Conservation (phyloP, 768 basidiomycete species). For the Baorangia bicolor region DNA sequence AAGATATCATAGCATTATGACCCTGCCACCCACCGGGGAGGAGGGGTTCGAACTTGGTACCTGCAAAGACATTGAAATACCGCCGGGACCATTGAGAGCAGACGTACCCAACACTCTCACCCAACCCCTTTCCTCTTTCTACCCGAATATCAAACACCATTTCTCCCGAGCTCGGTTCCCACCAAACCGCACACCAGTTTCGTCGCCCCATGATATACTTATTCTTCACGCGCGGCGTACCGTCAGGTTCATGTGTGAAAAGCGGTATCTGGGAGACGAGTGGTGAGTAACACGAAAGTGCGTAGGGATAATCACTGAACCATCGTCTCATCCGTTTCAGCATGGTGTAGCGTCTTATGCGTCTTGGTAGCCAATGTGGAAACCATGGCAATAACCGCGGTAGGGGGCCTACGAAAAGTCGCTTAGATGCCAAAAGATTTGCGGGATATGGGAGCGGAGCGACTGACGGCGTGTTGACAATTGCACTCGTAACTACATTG, state of each 20-base stretch:
- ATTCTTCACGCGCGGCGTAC: constrained; percentile 61
- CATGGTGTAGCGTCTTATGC: constrained; percentile 83
- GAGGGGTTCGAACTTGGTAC: constrained; percentile 44
- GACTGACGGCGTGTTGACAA: constrained; percentile 92
- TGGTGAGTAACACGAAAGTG: background rate
- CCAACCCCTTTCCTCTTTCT: constrained; percentile 80
- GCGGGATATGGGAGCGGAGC: background rate
- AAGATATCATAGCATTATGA: constrained; percentile 3
- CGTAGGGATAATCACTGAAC: constrained; percentile 35
- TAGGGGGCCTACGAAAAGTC: constrained; percentile 48
- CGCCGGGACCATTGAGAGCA: background rate
- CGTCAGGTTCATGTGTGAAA: constrained; percentile 76
- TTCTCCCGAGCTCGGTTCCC: constrained; percentile 57
- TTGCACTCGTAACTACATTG: constrained; percentile 86
- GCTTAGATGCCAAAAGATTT: background rate
- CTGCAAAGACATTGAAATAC: constrained; percentile 27
- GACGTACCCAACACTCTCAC: constrained; percentile 75
- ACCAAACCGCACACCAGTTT: constrained; percentile 80
- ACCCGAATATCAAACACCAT: constrained; percentile 82
- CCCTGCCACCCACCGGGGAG: constrained; percentile 39
- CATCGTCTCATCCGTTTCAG: constrained; percentile 86
- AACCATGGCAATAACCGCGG: constrained; percentile 75
- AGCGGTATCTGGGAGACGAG: constrained; percentile 60
- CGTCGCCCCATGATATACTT: constrained; percentile 84
- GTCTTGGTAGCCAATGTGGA: constrained; percentile 74